A percentile compares a stretch with the other conserved stretches of the same genome.
Conservation (phyloP, 208 protist genomes). For the Crithidia expoeki region DNA sequence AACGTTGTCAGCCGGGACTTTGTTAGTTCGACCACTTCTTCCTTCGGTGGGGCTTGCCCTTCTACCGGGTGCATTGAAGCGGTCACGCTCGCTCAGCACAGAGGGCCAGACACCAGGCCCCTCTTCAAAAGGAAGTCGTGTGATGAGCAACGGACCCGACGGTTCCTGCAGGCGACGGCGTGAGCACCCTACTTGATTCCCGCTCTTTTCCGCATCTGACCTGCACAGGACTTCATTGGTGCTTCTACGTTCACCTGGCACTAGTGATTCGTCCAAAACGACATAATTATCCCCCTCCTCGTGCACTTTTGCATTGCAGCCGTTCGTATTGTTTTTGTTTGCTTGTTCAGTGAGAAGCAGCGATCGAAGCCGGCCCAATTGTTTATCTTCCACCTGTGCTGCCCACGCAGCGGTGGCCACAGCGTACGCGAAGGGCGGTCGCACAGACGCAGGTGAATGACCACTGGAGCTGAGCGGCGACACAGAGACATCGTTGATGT, state of each 20-base stretch:
- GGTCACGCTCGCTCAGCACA: background rate
- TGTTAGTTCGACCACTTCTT: no score
- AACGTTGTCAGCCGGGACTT: no score
- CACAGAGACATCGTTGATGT: constrained; percentile 20
- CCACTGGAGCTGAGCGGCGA: constrained; percentile 19
- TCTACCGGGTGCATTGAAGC: background rate
- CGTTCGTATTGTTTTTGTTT: background rate
- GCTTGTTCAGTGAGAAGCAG: background rate
- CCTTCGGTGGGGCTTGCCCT: background rate
- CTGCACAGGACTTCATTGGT: background rate
- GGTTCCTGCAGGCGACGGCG: constrained; percentile 17
- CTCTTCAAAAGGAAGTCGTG: constrained; percentile 59
- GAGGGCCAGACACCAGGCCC: constrained; percentile 72
- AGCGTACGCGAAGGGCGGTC: background rate
- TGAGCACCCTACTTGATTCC: constrained; percentile 11
- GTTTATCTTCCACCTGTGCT: constrained; percentile 7
- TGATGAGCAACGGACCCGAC: constrained; percentile 41
- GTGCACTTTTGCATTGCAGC: background rate
- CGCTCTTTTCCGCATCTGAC: background rate
- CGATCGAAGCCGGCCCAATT: background rate
- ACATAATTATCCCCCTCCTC: background rate
- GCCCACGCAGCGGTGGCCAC: constrained; percentile 18
- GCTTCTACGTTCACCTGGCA: background rate
- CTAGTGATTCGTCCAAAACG: background rate
- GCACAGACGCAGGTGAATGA: background rate